Evolutionary conservation across 2,329 filamentous ascomycete genomes (phyloP), one percentile per base, ranked within the genome.

Genomic region (Curvularia sp.): DNA sequence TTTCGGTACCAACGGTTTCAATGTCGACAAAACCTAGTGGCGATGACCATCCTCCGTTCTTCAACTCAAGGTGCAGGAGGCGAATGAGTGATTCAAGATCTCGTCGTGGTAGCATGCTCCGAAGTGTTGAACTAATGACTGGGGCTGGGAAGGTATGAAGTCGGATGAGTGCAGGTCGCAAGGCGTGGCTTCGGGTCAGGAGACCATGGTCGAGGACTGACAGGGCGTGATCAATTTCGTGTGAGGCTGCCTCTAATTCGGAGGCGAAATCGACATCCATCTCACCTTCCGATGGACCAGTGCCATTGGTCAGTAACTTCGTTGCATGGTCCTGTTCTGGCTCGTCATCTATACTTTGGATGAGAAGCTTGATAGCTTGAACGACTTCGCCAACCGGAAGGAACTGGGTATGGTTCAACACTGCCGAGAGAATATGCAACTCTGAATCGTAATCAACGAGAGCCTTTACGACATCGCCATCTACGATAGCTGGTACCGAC

Each of bases 11-110:
- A 2, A 59, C 43, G 10, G 25, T 48, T 28, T 82, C 78, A 50
- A 80, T 76, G 15, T 83, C 82, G 10, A 79, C 76, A 66, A 90
- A 89, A 36, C 90, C 78, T 74, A 93, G 92, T 21, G 86, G 83
- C 18, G 87, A 85, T 0, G 89, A 92, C 91, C 91, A 94, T 30
- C 88, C 88, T 56, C 90, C 90, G 63, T 87, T 86, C 50, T 88
- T 86, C 45, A 94, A 82, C 77, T 93, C 89, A 63, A 89, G 83
- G 55, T 90, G 87, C 28, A 94, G 81, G 5, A 93, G 81, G 64
- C 89, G 85, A 66, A 93, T 88, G 52, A 94, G 82, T 34, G 87
- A 87, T 10, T 92, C 80, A 23, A 90, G 86, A 65, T 93, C 89
- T 62, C 89, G 84, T 2, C 86, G 87, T 47, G 84, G 83, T 59